A percentile compares a stretch with the other conserved stretches of the same genome.
phyloP scores from a whole-genome alignment of 1,284 basidiomycete genomes.

The Caloboletus firmus region DNA sequence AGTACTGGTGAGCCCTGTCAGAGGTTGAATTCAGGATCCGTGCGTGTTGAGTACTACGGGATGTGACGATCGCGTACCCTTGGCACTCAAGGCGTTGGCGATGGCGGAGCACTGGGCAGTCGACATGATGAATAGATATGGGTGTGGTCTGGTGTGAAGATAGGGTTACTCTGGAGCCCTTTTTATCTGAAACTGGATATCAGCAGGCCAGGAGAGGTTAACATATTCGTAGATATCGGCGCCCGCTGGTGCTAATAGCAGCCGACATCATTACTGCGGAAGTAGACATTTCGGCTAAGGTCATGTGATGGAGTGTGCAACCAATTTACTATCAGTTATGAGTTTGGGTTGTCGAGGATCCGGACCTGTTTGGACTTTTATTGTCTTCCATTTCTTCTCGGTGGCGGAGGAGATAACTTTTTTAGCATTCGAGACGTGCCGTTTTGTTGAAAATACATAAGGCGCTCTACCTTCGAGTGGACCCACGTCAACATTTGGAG shows the following conservation, averaged over 20 bases:
- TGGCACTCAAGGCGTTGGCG: slow-evolving; percentile 48
- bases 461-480: no score
- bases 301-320: background rate
- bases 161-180: background rate
- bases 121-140: slow-evolving; percentile 38
- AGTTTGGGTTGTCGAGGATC: no score
- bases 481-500: background rate
- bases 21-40: background rate
- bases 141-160: slow-evolving; percentile 32
- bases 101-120: slow-evolving; percentile 54
- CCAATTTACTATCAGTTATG: no score
- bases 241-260: background rate
- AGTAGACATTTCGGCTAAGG: background rate
- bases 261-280: background rate
- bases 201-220: slow-evolving; percentile 17
- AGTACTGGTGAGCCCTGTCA: slow-evolving; percentile 46
- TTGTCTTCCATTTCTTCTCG: no score
- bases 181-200: slow-evolving; percentile 16
- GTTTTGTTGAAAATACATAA: no score
- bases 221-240: slow-evolving; percentile 1
- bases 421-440: no score
- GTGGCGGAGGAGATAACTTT: no score
- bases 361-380: no score
- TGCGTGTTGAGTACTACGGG: background rate
- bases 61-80: slow-evolving; percentile 38